phyloP scores from a whole-genome alignment of 768 basidiomycete species.

The Mrakia gelida region DNA sequence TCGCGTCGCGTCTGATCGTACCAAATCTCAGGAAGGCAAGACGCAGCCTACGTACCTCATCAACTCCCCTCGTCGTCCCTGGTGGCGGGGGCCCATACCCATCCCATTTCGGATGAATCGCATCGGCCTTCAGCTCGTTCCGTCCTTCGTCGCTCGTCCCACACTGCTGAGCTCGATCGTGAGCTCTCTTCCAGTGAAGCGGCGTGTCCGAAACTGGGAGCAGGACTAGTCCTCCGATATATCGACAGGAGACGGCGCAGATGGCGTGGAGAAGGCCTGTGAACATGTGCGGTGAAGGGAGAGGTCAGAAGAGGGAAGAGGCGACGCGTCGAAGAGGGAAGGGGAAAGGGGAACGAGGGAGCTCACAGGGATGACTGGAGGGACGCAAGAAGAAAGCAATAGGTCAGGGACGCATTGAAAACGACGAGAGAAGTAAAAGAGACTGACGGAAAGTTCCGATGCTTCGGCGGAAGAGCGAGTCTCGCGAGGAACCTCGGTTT shows the following conservation, averaged over 20 bases:
- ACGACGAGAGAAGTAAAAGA: too few species aligned
- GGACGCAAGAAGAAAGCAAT: too few species aligned
- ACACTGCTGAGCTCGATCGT: slow-evolving; percentile 27
- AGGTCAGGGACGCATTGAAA: too few species aligned
- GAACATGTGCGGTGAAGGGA: neutral
- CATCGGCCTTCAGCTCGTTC: slow-evolving; percentile 53
- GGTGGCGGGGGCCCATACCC: neutral
- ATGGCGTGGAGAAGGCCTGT: slow-evolving; percentile 73
- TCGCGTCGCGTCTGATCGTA: too few species aligned
- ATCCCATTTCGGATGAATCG: slow-evolving; percentile 51
- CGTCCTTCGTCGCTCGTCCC: neutral
- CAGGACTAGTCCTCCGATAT: slow-evolving; percentile 60
- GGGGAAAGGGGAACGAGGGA: neutral
- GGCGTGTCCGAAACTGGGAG: slow-evolving; percentile 56
- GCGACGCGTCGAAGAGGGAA: neutral
- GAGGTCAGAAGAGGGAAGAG: neutral
- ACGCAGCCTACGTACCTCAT: neutral
- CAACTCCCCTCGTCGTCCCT: slow-evolving; percentile 42
- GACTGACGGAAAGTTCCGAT: slow-evolving; percentile 62
- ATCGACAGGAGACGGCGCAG: slow-evolving; percentile 71
- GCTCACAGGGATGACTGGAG: slow-evolving; percentile 40
- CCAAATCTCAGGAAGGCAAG: too few species aligned
- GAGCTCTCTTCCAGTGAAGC: slow-evolving; percentile 64
- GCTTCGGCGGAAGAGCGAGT: slow-evolving; percentile 60
- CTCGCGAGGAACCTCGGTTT: slow-evolving; percentile 60